Evolutionary conservation across 768 basidiomycete species (phyloP).

Genomic region (Austroboletus festivus): DNA sequence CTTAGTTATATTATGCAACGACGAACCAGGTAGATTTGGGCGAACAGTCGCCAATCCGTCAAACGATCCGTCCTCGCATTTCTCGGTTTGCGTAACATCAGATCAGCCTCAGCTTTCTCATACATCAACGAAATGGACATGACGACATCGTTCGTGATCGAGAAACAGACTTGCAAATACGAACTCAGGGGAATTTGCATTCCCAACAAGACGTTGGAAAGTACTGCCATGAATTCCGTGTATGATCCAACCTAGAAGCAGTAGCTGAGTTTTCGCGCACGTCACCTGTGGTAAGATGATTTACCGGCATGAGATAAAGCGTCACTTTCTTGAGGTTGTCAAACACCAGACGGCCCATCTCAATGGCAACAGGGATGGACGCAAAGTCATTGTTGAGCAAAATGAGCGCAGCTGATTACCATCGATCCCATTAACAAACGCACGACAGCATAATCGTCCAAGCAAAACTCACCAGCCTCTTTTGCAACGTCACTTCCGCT

Average conservation of each 20-base stretch:
- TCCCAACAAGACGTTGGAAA: conserved; percentile 55
- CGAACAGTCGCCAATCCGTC: conserved; percentile 46
- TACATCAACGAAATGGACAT: conserved; percentile 51
- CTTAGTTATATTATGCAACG: not conserved
- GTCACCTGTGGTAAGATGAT: not conserved
- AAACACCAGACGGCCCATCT: conserved; percentile 57
- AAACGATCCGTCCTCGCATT: conserved; percentile 48
- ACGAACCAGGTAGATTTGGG: conserved; percentile 46
- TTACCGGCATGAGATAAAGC: conserved; percentile 43
- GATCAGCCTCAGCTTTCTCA: conserved; percentile 50
- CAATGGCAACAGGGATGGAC: conserved; percentile 55
- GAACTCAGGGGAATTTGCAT: conserved; percentile 57
- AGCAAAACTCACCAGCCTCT: conserved; percentile 43
- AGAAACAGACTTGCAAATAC: conserved; percentile 55
- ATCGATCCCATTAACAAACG: not conserved
- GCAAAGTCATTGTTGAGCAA: conserved; percentile 58
- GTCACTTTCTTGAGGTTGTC: conserved; percentile 57
- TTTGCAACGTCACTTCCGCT: conserved; percentile 51
- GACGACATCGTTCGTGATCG: conserved; percentile 49
- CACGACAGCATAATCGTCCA: not conserved
- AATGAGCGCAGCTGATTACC: conserved; percentile 39
- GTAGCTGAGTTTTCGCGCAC: not conserved
- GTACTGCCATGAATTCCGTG: conserved; percentile 55
- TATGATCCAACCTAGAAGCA: conserved; percentile 47
- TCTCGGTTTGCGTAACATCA: conserved; percentile 48